Evolutionary conservation across 129 eudicot species (phyloP).

Genomic region (Flaveria bidentis): DNA sequence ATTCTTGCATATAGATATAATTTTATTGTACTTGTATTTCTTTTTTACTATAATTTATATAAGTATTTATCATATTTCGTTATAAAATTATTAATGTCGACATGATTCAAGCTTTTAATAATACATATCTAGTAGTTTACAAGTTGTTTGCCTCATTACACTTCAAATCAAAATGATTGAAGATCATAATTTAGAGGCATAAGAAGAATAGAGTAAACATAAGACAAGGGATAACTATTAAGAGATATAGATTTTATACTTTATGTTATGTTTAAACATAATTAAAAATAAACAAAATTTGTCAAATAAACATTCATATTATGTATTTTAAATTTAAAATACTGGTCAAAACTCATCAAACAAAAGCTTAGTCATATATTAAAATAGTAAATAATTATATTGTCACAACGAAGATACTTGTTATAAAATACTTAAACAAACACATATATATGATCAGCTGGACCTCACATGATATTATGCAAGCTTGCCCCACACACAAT

Average conservation of each 20-base stretch:
- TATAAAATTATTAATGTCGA: not conserved
- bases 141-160: not conserved
- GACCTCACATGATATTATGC: conserved; percentile 35
- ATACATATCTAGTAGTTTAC: not conserved
- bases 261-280: not conserved
- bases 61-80: not conserved
- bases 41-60: too few relatives aligned
- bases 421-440: not conserved
- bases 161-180: not conserved
- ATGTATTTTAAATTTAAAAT: not conserved
- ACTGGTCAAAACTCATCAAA: not conserved
- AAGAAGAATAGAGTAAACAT: not conserved
- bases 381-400: not conserved
- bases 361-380: not conserved
- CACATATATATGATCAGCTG: conserved; percentile 22
- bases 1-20: not conserved
- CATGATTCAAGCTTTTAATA: not conserved
- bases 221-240: not conserved
- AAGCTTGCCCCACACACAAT: conserved; percentile 42
- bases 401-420: not conserved
- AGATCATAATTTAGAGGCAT: not conserved
- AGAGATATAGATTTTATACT: not conserved
- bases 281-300: not conserved
- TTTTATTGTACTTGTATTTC: not conserved
- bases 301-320: not conserved